Base-by-base conservation (phyloP, 2,329 filamentous ascomycete species). In the Fusarium robinianum region DNA sequence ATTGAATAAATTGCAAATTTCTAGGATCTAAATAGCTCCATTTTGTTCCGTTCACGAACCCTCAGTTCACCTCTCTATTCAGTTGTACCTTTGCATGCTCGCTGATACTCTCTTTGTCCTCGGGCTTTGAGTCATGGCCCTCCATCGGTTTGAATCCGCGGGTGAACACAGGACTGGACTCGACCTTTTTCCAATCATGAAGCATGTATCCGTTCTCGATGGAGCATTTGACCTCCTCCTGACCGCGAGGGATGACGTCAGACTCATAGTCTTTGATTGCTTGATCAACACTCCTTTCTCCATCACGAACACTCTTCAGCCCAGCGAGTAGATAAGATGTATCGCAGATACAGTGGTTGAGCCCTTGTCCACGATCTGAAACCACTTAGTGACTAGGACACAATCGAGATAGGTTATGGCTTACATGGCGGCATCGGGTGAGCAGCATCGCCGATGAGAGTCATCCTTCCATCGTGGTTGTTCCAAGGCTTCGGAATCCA, bases 381-480 rank as follows among this genome's bases (percentile, higher is more conserved):
- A 11, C 26, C 10, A 41, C 35, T 27, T 16, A 21, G 5, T 17
- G 2, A 17, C 6, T 5, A 11, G 12, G 5, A 2, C 5, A 11
- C 3, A 11, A 10, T 9, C 5, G 6, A 16, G 11, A 6, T 6
- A n/a, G 7, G 8, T 23, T 11, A 5, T n/a, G 3, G 41, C 55
- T 48, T 50, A 56, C 55, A 58, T 3, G 52, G 55, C 3, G 55
- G 55, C 55, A 58, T 58, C 3, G 55, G 55, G n/a, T 58, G 55
- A 8, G 55, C 55, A 8, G 55, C 55, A 18, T 58, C 55, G 0
- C 55, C 55, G 8, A 58, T 49, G 7, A 58, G 27, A 3, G 47
- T 58, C 30, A 58, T 51, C 17, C 55, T 40, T 7, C 55, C 55
- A 6, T 32, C 10, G 2, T 44, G 38, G n/a, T 58, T 58, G 19